These are phyloP conservation scores for Ophiobolus disseminans DNA, from an alignment of 2,329 filamentous ascomycete species.

Conservation along the genomic window DNA sequence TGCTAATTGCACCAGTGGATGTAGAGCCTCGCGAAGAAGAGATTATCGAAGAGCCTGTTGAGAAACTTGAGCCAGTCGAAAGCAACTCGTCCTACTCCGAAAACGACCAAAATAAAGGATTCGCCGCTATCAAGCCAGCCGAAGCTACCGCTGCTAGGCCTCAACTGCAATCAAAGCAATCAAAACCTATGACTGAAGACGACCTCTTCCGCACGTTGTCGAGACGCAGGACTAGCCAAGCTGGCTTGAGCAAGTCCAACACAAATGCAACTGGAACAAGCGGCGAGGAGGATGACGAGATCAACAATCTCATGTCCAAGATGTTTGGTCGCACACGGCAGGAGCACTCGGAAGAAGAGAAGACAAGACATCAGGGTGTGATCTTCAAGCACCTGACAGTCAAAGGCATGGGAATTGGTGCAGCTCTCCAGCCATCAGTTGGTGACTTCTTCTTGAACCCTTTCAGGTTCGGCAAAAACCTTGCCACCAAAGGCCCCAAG, in stretches of 20 bases:
- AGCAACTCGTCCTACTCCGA: slow-evolving; percentile 30
- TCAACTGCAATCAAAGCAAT: slow-evolving; percentile 23
- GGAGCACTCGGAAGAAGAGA: slow-evolving; percentile 71
- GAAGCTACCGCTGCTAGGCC: slow-evolving; percentile 23
- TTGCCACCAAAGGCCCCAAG: slow-evolving; percentile 53
- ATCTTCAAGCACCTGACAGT: slow-evolving; percentile 71
- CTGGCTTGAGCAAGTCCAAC: slow-evolving; percentile 29
- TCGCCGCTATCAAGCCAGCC: slow-evolving; percentile 28
- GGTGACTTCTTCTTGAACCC: slow-evolving; percentile 69
- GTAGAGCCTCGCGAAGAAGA: slow-evolving; percentile 3
- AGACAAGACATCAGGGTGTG: slow-evolving; percentile 72
- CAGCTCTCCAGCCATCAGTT: slow-evolving; percentile 67
- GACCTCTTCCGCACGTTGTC: slow-evolving; percentile 61
- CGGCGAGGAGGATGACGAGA: slow-evolving; percentile 57
- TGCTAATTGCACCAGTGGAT: neutral
- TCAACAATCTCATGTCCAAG: slow-evolving; percentile 69
- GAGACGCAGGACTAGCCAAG: slow-evolving; percentile 54
- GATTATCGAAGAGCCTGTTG: slow-evolving; percentile 8
- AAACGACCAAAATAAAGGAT: slow-evolving; percentile 25
- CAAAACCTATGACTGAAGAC: slow-evolving; percentile 56
- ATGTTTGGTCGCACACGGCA: slow-evolving; percentile 74
- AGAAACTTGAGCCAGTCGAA: slow-evolving; percentile 23
- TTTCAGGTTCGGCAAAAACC: slow-evolving; percentile 60
- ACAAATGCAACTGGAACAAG: slow-evolving; percentile 33
- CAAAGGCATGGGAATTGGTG: slow-evolving; percentile 65